Evolutionary conservation across 2,329 filamentous ascomycete genomes (phyloP).

Genomic region (Microdochium paspali): DNA sequence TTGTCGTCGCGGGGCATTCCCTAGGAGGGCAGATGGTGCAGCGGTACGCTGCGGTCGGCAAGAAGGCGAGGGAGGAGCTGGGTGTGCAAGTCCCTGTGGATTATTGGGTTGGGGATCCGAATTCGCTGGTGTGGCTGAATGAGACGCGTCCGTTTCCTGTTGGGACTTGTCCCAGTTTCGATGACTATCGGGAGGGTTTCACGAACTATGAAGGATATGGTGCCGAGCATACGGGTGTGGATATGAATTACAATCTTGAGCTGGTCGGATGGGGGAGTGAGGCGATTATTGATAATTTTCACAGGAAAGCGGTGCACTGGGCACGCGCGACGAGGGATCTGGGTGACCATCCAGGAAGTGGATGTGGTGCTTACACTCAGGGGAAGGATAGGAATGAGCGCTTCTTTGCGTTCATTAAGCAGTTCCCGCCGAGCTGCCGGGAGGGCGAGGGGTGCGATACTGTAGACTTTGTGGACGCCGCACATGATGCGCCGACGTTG

Average conservation of each 20-base stretch:
- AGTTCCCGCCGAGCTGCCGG: slow-evolving; percentile 3
- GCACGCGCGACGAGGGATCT: slow-evolving; percentile 3
- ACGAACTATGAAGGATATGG: slow-evolving; percentile 4
- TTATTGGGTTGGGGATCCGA: slow-evolving; percentile 7
- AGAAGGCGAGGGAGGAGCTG: slow-evolving; percentile 1
- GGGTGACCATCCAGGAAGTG: slow-evolving; percentile 3
- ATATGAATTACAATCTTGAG: slow-evolving; percentile 4
- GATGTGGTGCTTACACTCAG: slow-evolving; percentile 4
- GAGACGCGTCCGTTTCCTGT: slow-evolving; percentile 2
- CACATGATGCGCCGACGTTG: slow-evolving; percentile 6
- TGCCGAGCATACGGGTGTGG: background rate
- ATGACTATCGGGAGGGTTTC: slow-evolving; percentile 6
- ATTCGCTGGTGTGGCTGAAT: slow-evolving; percentile 5
- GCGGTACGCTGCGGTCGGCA: slow-evolving; percentile 6
- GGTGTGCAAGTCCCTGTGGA: slow-evolving; percentile 2
- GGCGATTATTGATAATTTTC: slow-evolving; percentile 4
- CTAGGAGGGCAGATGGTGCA: slow-evolving; percentile 5
- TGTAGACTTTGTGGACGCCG: slow-evolving; percentile 4
- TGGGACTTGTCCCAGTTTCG: slow-evolving; percentile 2
- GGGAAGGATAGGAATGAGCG: slow-evolving; percentile 6
- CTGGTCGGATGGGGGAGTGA: slow-evolving; percentile 2
- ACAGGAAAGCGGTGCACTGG: slow-evolving; percentile 4
- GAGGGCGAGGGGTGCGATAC: slow-evolving; percentile 2
- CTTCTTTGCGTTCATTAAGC: slow-evolving; percentile 6
- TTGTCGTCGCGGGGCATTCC: slow-evolving; percentile 6